Evolutionary conservation across 2,329 filamentous ascomycete genomes (phyloP), one percentile per base, ranked within the genome.

Genomic region (Trichoderma sp.): DNA sequence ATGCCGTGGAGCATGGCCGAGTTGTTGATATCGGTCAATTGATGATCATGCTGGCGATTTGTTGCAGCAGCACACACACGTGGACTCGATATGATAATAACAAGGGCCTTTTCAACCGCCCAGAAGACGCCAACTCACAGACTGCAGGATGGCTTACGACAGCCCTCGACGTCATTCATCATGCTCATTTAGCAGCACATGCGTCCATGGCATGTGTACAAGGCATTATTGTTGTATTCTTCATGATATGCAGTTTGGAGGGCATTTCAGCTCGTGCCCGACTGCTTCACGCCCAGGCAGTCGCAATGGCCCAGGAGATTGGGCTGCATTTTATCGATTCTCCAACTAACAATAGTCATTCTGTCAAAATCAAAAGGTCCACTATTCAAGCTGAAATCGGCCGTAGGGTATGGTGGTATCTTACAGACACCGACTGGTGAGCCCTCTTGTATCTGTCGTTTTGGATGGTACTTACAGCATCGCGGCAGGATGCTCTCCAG

Each of bases 331-430:
- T 81, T 6, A 73, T 83, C 0, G 83, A 85, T 59, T 74, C 79
- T 3, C 73, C 74, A 4, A 73, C 75, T 4, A 15, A 59, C 70
- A 8, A 73, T 73, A 1, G 75, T 76, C 3, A 57, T 71, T 12
- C 39, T 6, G 11, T 23, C 6, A 9, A 11, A 17, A 23, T 75
- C 76, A 8, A 77, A 75, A 15, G 66, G 69, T 23, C 72, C 71
- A 4, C 76, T 75, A 15, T 30, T 78, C 2, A 76, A 76, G 43
- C 74, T 72, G 83, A 85, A 69, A 77, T 82, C 34, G 83, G 81
- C 53, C 77, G 83, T 20, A 78, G 83, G 58, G 73, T 83, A 8
- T 85, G 83, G 83, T 85, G 83, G 83, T 82, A 84, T 73, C 76
- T 85, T 5, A 78, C 78, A 5, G 76, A 80, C 0, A 81, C 79